phyloP scores from a whole-genome alignment of 2,329 filamentous ascomycete species.

The Podosphaera leucotricha region DNA sequence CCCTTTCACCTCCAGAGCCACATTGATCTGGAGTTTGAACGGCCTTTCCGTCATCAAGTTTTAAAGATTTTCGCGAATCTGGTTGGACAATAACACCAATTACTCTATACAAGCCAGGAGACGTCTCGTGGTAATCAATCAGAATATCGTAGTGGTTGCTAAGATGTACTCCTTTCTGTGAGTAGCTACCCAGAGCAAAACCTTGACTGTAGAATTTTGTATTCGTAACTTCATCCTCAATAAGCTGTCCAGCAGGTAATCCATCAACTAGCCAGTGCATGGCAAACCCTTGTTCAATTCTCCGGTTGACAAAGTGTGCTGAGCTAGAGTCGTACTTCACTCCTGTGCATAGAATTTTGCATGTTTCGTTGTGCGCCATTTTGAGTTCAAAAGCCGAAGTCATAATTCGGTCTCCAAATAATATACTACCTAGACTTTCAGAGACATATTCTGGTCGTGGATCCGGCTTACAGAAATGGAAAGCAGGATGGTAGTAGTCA shows the following conservation, averaged over 20 bases:
- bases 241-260: constrained; percentile 67
- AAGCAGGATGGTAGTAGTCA: constrained; percentile 79
- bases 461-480: constrained; percentile 69
- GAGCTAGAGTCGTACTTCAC: constrained; percentile 40
- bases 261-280: constrained; percentile 94
- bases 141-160: constrained; percentile 94
- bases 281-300: constrained; percentile 69
- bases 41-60: constrained; percentile 24
- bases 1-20: constrained; percentile 26
- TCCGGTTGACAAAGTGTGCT: constrained; percentile 57
- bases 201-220: constrained; percentile 77
- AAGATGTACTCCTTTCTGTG: constrained; percentile 33
- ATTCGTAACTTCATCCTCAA: constrained; percentile 50
- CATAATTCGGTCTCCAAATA: constrained; percentile 92
- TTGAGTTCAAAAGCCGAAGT: constrained; percentile 81
- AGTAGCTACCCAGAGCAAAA: constrained; percentile 51
- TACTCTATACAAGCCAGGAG: constrained; percentile 50
- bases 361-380: constrained; percentile 73
- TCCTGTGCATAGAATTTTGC: constrained; percentile 53
- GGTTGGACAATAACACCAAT: constrained; percentile 83
- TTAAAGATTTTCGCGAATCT: constrained; percentile 38
- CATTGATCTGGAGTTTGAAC: constrained; percentile 28
- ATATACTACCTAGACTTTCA: constrained; percentile 81
- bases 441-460: constrained; percentile 56
- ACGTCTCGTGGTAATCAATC: constrained; percentile 75